These are phyloP conservation scores for Sporisorium reilianum DNA, from an alignment of 1,284 basidiomycete species.

Conservation along the genomic window DNA sequence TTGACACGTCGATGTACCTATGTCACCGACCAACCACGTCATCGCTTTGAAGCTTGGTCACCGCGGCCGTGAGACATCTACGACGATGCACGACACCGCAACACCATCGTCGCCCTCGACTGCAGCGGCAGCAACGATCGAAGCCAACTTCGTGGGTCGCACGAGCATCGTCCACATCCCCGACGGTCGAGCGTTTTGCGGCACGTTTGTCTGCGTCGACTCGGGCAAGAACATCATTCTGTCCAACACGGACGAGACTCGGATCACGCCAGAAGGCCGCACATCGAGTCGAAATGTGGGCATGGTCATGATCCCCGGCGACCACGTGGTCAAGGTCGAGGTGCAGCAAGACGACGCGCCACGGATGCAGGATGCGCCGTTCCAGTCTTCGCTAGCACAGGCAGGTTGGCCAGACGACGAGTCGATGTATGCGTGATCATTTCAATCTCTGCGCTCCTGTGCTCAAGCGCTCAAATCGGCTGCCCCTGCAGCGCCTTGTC, in stretches of 20 bases:
- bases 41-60: neutral
- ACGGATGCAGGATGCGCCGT: neutral
- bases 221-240: constrained; percentile 56
- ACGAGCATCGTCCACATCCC: constrained; percentile 50
- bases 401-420: constrained; percentile 41
- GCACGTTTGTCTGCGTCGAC: constrained; percentile 59
- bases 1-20: neutral
- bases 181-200: constrained; percentile 59
- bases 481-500: neutral
- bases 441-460: neutral
- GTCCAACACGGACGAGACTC: constrained; percentile 40
- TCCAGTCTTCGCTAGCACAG: constrained; percentile 19
- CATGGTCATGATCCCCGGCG: constrained; percentile 61
- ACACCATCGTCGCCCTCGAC: neutral
- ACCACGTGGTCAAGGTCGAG: constrained; percentile 46
- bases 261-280: constrained; percentile 9
- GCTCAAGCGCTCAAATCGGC: neutral
- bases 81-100: neutral
- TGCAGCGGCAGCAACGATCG: constrained; percentile 20
- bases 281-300: constrained; percentile 50
- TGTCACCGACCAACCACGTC: neutral
- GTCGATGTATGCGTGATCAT: constrained; percentile 29
- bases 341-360: constrained; percentile 25
- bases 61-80: neutral
- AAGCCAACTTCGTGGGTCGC: constrained; percentile 42